Base-by-base conservation (phyloP, 2,329 filamentous ascomycete species). In the Cladosporium sp. region DNA sequence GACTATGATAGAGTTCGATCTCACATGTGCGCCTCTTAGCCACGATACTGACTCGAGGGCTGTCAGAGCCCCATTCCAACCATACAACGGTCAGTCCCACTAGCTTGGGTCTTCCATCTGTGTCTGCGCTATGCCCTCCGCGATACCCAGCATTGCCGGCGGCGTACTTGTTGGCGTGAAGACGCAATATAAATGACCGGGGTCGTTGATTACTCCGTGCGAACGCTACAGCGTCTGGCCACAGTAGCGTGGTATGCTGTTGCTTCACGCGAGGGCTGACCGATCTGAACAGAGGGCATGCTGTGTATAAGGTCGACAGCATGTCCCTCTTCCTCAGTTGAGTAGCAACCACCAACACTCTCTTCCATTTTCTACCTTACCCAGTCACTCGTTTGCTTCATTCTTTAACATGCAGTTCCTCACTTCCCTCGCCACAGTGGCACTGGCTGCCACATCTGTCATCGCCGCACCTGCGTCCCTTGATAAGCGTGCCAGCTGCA, bases 401-500 rank as follows among this genome's bases (percentile, higher is more conserved):
- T 30, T 20, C 19, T 25, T 45, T 17, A 56, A 15, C 20, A 56
- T 56, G 54, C 42, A 49, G 19, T 47, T 56, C 42, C 15, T 56
- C 54, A 56, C 45, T 61, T 51, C 20, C 55, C 55, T 40, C 55
- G 34, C 37, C 49, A 52, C 34, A 38, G 54, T 56, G 54, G 54
- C 43, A 60, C 60, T 37, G 34, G 38, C 51, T 58, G 59, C 59
- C 50, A 51, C 42, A n/a, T 42, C 47, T 5, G 51, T 43, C 14
- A 22, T 55, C 47, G 51, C 52, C 42, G 40, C 61, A 19, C 59
- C 59, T 11, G 30, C 59, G 12, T 49, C 51, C 30, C n/a, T 65
- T 37, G 58, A 61, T 39, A 65, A 64, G 59, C 58, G 64, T 22
- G 22, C 15, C 43, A 58, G 61, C 22, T 73, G 72, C 59, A 71